Conservation (phyloP, 1,139 yeast genomes). For the Yamadazyma blattariae region DNA sequence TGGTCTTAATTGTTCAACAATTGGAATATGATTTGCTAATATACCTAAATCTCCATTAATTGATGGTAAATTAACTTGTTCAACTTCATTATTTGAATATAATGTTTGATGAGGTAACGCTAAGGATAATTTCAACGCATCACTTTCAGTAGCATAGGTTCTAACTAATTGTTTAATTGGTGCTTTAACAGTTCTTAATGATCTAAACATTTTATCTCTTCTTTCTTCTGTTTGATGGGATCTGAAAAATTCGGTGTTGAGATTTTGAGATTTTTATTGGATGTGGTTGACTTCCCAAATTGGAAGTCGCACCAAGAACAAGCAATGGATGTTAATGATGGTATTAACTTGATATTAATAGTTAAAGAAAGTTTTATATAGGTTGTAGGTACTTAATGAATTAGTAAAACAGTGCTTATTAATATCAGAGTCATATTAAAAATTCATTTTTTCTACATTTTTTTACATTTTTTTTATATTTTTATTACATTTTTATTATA, state of each 20-base stretch:
- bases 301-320: no score
- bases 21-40: slow-evolving; percentile 96
- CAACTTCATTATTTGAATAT: slow-evolving; percentile 49
- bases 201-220: slow-evolving; percentile 57
- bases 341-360: no score
- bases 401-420: no score
- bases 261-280: slow-evolving; percentile 24
- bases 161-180: slow-evolving; percentile 28
- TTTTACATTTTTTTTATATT: no score
- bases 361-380: no score
- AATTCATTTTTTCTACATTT: no score
- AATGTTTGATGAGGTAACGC: slow-evolving; percentile 84
- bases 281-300: no score
- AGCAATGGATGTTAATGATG: no score
- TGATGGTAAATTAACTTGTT: slow-evolving; percentile 96
- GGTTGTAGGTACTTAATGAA: no score
- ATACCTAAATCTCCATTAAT: slow-evolving; percentile 97
- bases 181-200: slow-evolving; percentile 2
- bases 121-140: slow-evolving; percentile 81
- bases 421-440: not conserved
- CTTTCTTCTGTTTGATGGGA: no score
- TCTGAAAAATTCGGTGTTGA: slow-evolving; percentile 13
- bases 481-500: no score
- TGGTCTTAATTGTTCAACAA: slow-evolving; percentile 94
- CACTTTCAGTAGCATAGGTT: slow-evolving; percentile 88